Evolutionary conservation across 129 eudicot species (phyloP), one percentile per base, ranked within the genome.

Genomic region (Centella asiatica): DNA sequence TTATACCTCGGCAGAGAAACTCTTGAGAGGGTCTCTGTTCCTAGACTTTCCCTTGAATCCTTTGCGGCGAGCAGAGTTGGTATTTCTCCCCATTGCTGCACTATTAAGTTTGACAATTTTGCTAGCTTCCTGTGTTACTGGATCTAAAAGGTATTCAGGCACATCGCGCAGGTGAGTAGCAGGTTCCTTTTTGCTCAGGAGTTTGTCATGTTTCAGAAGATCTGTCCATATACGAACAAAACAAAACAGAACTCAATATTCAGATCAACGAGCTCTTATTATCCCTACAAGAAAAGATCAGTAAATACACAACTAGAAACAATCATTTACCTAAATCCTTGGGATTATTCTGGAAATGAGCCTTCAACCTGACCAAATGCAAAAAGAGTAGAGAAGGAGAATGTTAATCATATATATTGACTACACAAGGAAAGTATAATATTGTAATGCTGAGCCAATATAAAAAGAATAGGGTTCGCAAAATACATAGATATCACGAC

Each of bases 281-380:
- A 22, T 51, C 22, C 18, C 24, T 34, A 18, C 45, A 10, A 31
- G 44, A 32, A 22, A 7, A 46, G n/a, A 52, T 29, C 39, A 11
- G 23, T 23, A 50, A 5, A 54, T 51, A 54, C 20, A 14, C 55
- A 33, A 33, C 20, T 10, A 20, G 13, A 18, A 27, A 70, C 37
- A 24, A 52, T 42, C 39, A 8, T 18, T 81, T 76, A 90, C 97
- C 97, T 73, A 93, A 88, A 69, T 93, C 96, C 58, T 71, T 81
- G 19, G 99, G 99, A 73, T 88, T 93, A 76, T 85, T 94, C 66
- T 93, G 86, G 64, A 93, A 93, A 80, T 87, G 96, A 51, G 95
- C 81, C 75, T 87, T 93, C 84, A 90, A 81, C 85, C 98, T 90
- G 74, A 49, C 51, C 8, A 66, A 20, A 57, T 22, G n/a, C 18